phyloP scores from a whole-genome alignment of 2,329 filamentous ascomycete genomes.

The Pestalotiopsis sp. region DNA sequence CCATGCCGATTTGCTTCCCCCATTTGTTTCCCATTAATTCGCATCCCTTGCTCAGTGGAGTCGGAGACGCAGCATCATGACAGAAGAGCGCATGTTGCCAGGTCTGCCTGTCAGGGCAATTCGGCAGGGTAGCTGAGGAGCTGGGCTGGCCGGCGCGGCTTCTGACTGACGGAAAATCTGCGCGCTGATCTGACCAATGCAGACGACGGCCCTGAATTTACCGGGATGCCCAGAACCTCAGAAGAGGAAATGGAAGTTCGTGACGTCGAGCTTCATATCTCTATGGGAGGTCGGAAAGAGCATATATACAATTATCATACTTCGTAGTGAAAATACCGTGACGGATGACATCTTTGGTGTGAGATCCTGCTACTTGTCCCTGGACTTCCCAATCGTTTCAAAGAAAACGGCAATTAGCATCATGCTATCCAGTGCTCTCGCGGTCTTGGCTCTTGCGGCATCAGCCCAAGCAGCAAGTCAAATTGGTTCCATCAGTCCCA shows the following conservation, averaged over 20 bases:
- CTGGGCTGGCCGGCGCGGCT: background rate
- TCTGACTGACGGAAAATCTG: conserved; percentile 9
- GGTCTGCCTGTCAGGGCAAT: background rate
- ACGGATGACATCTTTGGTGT: no score
- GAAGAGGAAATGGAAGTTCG: background rate
- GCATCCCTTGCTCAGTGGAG: background rate
- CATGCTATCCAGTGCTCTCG: background rate
- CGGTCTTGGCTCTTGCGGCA: background rate
- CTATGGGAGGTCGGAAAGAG: background rate
- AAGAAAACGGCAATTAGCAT: background rate
- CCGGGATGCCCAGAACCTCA: background rate
- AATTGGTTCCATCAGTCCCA: background rate
- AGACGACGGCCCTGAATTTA: background rate
- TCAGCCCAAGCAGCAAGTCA: background rate
- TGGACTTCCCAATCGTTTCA: background rate
- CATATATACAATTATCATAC: background rate
- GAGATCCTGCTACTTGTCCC: background rate
- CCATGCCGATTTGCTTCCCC: background rate
- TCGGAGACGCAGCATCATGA: background rate
- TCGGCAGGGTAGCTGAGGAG: background rate
- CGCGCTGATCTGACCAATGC: background rate
- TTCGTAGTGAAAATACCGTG: no score
- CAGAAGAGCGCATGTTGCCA: no score
- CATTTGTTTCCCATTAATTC: background rate
- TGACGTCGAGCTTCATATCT: background rate